Percentiles rank a stretch among this genome's conserved stretches.
Evolutionary conservation across 2,329 filamentous ascomycete species (phyloP).

Genomic region (Ophiostoma triangulosporum): DNA sequence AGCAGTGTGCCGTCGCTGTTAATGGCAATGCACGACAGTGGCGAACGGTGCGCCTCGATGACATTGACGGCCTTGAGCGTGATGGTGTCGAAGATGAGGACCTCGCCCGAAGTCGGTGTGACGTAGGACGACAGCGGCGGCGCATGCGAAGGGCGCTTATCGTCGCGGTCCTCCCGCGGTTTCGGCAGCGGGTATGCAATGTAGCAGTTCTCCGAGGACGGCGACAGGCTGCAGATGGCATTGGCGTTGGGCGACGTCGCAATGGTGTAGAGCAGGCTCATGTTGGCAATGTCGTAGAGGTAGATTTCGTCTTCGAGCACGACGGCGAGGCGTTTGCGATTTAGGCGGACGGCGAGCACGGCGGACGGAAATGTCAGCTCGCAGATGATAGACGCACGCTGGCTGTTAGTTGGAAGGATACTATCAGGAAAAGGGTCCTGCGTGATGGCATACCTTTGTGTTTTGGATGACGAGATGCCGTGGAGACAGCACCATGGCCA

Average conservation of each 20-base stretch:
- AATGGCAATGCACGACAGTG: conserved; percentile 76
- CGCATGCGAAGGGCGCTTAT: conserved; percentile 61
- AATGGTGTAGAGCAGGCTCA: conserved; percentile 87
- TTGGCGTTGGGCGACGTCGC: conserved; percentile 86
- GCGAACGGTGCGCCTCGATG: conserved; percentile 85
- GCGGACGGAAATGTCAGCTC: conserved; percentile 97
- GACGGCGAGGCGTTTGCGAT: conserved; percentile 85
- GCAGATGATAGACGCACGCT: conserved; percentile 75
- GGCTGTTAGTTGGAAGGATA: background rate
- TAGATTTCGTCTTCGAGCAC: conserved; percentile 95
- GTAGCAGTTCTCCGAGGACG: conserved; percentile 91
- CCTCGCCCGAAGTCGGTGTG: conserved; percentile 75
- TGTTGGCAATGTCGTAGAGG: conserved; percentile 96
- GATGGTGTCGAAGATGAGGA: conserved; percentile 81
- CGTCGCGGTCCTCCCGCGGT: conserved; percentile 45
- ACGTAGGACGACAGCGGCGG: conserved; percentile 69
- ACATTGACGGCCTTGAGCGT: conserved; percentile 90
- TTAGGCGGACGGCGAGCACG: conserved; percentile 83
- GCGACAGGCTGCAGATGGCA: conserved; percentile 83
- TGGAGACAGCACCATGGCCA: conserved; percentile 84
- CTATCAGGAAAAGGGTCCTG: too few relatives aligned
- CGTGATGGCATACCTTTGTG: conserved; percentile 82
- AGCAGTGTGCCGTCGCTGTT: conserved; percentile 87
- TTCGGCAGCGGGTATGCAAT: conserved; percentile 85
- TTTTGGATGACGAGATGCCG: conserved; percentile 92